Evolutionary conservation across 768 basidiomycete species (phyloP), one percentile per base, ranked within the genome.

Genomic region (Termitomyces sp.): DNA sequence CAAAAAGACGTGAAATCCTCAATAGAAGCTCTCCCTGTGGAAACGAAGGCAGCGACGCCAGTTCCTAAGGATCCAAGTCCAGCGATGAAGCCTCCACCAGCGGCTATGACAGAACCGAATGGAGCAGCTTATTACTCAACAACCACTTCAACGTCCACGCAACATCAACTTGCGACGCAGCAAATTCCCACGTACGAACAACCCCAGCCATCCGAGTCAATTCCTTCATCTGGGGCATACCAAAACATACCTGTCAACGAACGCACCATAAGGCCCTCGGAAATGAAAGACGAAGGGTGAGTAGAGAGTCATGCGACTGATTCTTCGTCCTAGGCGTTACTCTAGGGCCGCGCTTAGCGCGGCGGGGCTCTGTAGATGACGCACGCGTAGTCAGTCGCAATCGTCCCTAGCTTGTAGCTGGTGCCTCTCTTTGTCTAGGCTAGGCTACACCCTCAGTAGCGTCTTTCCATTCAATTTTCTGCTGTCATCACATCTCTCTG

Each of bases 201-300:
- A 61, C 83, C 84, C 8, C 77, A 78, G 33, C 70, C 77, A 0
- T 70, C 74, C 26, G 75, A 77, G 59, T 60, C 63, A 22, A 63
- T 73, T 59, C 65, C 70, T 22, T 70, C 70, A 41, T 69, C 71
- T 16, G 75, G 75, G 26, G 75, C 66, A 31, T 81, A 77, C 57
- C 76, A 76, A 64, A 79, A 65, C 68, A 71, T 73, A 29, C 71
- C 76, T 26, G 72, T 73, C 52, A 77, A 78, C 24, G 85, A 88
- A 68, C 81, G 90, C 46, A 85, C 82, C 34, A 75, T 94, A 16
- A 81, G 91, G 34, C 90, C 90, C 18, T 88, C 88, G 12, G 94
- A 97, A 72, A 94, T 93, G 92, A 93, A 94, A 72, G 95, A 97
- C 65, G 94, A 96, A 90, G 94, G 94, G 95, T 98, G 83, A 58